These are phyloP conservation scores for Inga leiocalycina DNA, from an alignment of 306 rosid species.

Conservation along the genomic window DNA sequence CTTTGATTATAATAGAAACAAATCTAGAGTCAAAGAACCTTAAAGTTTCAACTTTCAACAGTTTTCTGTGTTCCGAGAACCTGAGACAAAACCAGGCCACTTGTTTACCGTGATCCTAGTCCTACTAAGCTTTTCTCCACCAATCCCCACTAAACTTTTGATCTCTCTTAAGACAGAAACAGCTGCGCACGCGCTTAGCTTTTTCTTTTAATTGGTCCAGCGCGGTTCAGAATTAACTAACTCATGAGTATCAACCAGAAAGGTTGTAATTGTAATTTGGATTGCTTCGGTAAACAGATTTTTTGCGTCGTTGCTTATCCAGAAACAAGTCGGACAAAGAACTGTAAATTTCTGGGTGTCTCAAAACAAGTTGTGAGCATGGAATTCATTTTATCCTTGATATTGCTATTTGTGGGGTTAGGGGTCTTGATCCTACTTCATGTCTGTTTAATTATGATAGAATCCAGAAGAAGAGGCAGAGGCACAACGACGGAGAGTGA, in stretches of 20 bases:
- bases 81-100: neutral
- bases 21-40: neutral
- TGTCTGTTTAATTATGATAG: conserved; percentile 42
- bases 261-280: conserved; percentile 10
- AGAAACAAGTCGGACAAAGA: conserved; percentile 1
- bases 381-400: conserved; percentile 38
- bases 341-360: neutral
- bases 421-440: conserved; percentile 49
- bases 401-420: conserved; percentile 45
- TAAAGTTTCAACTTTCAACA: neutral
- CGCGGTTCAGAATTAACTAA: neutral
- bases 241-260: conserved; percentile 15
- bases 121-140: neutral
- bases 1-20: neutral
- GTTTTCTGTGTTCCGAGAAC: neutral
- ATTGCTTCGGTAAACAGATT: neutral
- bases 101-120: conserved; percentile 15
- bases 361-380: conserved; percentile 34
- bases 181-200: neutral
- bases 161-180: neutral
- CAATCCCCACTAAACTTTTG: neutral
- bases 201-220: neutral
- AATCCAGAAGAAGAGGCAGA: conserved; percentile 40
- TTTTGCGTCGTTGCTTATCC: conserved; percentile 6
- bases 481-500: conserved; percentile 31